Base-by-base conservation (phyloP, 2,329 filamentous ascomycete species). In the Apiospora rasikravindrae region DNA sequence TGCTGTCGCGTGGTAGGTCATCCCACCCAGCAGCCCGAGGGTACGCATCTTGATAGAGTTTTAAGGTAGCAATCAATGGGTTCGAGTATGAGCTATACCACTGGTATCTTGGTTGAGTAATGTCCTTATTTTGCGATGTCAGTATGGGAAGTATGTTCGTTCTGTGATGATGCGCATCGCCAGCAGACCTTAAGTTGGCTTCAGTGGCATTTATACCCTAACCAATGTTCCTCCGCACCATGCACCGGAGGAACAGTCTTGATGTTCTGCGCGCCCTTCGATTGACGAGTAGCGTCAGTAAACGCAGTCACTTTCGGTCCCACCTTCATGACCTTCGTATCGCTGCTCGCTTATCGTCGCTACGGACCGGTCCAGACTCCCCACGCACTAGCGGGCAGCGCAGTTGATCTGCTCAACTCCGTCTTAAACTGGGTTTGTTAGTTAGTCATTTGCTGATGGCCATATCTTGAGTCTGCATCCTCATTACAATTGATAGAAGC, bases 1-100 rank as follows among this genome's bases (percentile, higher is more conserved):
- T 10, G 71, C 72, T n/a, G 74, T 75, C 16, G 74, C 75, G 53
- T 75, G 73, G 72, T 73, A 75, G 69, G 73, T 75, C 74, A 75
- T 75, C 45, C 74, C 74, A 33, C 74, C 74, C 8, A 75, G 67
- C n/a, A 75, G 64, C 67, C 74, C 74, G 29, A 70, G 45, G 22
- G 68, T 70, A 19, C 51, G 45, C 68, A 70, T 68, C 40, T 64
- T 64, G 57, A n/a, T 10, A 5, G n/a, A 29, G 24, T 6, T 29
- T 33, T 1, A 2, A 61, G 22, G 49, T 26, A 51, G n/a, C 5
- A 26, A 14, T 4, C 6, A 11, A 14, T 11, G 19, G 40, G 11
- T 33, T 33, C 5, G 4, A 8, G 26, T 33, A 26, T 22, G 51
- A 26, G 5, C 2, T 16, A 19, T 16, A 22, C 7, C 16, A 37